These are phyloP conservation scores for Fusarium devonianum DNA, from an alignment of 2,329 filamentous ascomycete species.

Conservation along the genomic window DNA sequence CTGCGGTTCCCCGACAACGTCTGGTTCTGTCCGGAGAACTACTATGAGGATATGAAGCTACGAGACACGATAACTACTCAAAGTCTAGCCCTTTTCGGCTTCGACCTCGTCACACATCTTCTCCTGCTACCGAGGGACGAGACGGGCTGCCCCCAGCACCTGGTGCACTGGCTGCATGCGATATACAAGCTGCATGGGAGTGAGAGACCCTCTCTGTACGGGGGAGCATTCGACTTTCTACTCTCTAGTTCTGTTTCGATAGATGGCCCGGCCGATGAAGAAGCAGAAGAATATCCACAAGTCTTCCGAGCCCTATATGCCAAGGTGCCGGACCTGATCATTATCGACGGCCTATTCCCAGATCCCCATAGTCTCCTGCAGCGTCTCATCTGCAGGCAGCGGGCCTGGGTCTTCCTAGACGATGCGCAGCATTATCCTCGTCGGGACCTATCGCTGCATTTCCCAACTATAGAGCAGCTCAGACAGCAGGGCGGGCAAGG, in stretches of 20 bases:
- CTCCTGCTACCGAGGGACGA: conserved; percentile 1
- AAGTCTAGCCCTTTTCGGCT: background rate
- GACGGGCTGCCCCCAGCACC: background rate
- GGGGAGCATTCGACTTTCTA: background rate
- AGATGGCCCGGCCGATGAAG: too few species aligned
- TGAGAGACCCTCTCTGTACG: background rate
- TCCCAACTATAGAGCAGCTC: background rate
- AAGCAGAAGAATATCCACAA: background rate
- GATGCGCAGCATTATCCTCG: background rate
- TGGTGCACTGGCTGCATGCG: background rate
- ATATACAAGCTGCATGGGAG: background rate
- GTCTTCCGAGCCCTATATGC: background rate
- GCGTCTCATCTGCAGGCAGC: background rate
- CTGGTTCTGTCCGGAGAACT: background rate
- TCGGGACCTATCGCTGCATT: background rate
- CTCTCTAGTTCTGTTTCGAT: background rate
- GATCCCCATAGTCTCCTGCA: background rate
- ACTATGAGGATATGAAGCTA: background rate
- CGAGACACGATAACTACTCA: too few species aligned
- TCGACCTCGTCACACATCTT: background rate
- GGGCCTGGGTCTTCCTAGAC: conserved; percentile 2
- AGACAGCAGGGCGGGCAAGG: background rate
- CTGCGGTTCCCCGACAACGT: conserved; percentile 1
- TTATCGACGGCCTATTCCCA: too few species aligned
- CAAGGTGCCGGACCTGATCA: background rate